Evolutionary conservation across 192 early-diverging fungal species (phyloP).

Genomic region (Coemansia sp.): DNA sequence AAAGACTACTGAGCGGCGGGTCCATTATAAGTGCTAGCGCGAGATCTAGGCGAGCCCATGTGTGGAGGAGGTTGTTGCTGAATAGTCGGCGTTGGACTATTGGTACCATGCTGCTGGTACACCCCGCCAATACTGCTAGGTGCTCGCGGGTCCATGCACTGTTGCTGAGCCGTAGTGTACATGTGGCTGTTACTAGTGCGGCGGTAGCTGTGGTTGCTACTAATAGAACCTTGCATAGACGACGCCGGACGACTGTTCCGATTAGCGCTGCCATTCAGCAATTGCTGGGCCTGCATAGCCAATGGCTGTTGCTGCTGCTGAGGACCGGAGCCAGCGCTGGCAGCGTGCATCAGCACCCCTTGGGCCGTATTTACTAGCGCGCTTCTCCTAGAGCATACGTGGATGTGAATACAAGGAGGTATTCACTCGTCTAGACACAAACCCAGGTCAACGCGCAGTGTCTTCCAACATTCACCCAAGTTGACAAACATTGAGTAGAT

Average conservation of each 20-base stretch:
- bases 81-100: conserved; percentile 15
- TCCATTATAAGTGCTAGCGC: conserved; percentile 41
- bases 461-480: too few species aligned
- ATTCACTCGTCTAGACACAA: too few species aligned
- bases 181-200: conserved; percentile 53
- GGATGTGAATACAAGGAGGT: too few species aligned
- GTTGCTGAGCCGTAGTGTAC: conserved; percentile 30
- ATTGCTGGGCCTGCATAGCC: conserved; percentile 17
- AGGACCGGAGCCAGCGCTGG: neutral
- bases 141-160: conserved; percentile 16
- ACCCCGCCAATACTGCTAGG: conserved; percentile 28
- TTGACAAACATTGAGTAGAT: too few species aligned
- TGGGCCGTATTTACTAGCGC: too few species aligned
- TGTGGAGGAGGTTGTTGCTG: conserved; percentile 17
- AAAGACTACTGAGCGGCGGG: conserved; percentile 1
- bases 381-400: too few species aligned
- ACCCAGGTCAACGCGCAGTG: too few species aligned
- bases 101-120: conserved; percentile 15
- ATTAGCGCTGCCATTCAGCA: conserved; percentile 15
- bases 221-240: conserved; percentile 39
- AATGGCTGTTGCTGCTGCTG: conserved; percentile 12
- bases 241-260: conserved; percentile 46
- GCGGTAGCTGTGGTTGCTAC: conserved; percentile 27
- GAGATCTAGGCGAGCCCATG: conserved; percentile 43
- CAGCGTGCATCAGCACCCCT: conserved; percentile 20